Evolutionary conservation across 345 rosid genomes (phyloP), one percentile per base, ranked within the genome.

Genomic region (Citrus australasica): DNA sequence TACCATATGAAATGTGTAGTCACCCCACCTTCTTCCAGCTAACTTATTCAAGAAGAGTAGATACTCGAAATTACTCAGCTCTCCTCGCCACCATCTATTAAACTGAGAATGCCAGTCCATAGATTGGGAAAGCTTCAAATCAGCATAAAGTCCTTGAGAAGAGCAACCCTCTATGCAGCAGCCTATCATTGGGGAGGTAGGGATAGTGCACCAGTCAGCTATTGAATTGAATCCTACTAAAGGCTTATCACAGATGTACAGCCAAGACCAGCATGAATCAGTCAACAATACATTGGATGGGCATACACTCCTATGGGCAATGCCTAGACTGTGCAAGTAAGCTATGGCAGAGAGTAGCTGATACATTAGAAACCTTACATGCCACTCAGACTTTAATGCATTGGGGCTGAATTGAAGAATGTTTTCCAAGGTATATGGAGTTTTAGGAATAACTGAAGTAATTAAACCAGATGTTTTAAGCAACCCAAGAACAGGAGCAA

Each of bases 21-120:
- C 98, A 63, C 98, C 98, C 98, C 98, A 94, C 84, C 95, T 88
- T 88, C 98, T 90, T 55, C 98, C 98, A 63, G 97, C 94, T 81
- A 94, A 81, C 83, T 82, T 92, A 83, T 92, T 94, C 73, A 94
- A 81, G 85, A 90, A 71, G 66, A 94, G 97, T 75, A 94, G 79
- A 84, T 93, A 94, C 80, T 94, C 98, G 79, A 94, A 94, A 85
- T 93, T 94, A 74, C 97, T 90, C 79, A 92, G 69, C 75, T 93
- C 98, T 76, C 98, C 97, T 76, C 75, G 90, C 98, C 95, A 93
- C 98, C 98, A 95, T 80, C 75, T 86, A 77, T 81, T 77, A 82
- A 93, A 95, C 76, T 82, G 89, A 76, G 84, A 76, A 79, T 81
- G 85, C 97, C 98, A 95, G 74, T 93, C 92, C 65, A 83, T 67